These are phyloP conservation scores for Triticum monococcum DNA, from an alignment of 176 grass and related monocot species.

Conservation along the genomic window DNA sequence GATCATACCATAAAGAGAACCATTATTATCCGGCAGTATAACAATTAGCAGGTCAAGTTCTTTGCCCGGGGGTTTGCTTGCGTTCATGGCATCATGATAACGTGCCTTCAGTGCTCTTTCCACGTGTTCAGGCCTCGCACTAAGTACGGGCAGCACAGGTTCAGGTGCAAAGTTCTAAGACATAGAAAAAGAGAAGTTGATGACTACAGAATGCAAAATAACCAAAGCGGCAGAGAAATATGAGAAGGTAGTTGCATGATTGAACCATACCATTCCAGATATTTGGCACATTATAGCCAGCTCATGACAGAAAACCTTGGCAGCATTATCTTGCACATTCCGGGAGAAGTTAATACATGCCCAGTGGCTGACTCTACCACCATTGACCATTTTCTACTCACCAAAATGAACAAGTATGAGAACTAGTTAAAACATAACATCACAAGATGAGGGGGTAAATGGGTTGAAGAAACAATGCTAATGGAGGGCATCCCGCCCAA, in stretches of 20 bases:
- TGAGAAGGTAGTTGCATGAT: constrained; percentile 1
- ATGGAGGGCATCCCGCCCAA: background rate
- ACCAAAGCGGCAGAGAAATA: background rate
- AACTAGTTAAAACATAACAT: constrained; percentile 12
- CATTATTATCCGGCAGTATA: constrained; percentile 85
- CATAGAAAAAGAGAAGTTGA: background rate
- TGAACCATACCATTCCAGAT: constrained; percentile 79
- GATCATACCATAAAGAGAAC: constrained; percentile 73
- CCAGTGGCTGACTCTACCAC: constrained; percentile 76
- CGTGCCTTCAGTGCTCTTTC: constrained; percentile 76
- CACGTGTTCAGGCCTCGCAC: constrained; percentile 73
- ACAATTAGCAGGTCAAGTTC: constrained; percentile 90
- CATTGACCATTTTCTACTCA: constrained; percentile 88
- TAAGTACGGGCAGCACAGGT: constrained; percentile 64
- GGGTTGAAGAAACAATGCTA: background rate
- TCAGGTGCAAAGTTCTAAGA: constrained; percentile 69
- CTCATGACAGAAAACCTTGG: constrained; percentile 76
- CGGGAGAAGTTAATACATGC: constrained; percentile 76
- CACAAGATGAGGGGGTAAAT: background rate
- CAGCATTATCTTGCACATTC: constrained; percentile 70
- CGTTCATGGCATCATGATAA: constrained; percentile 80
- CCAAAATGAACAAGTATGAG: constrained; percentile 29
- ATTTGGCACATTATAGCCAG: constrained; percentile 84
- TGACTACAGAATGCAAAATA: background rate
- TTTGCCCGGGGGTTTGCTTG: constrained; percentile 50